Evolutionary conservation across 129 eudicot genomes (phyloP).

Genomic region (Apium graveolens): DNA sequence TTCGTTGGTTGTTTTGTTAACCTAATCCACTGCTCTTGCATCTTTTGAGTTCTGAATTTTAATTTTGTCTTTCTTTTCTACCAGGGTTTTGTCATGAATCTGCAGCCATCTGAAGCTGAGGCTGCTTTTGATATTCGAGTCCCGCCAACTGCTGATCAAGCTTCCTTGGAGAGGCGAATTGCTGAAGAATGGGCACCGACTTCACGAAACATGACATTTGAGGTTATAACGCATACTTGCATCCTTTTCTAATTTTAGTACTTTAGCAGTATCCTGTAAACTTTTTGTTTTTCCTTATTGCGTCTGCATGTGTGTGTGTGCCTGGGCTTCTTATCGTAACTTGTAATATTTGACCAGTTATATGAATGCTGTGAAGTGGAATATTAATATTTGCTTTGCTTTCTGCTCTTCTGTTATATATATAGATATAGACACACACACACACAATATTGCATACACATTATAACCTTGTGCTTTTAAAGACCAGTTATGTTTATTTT

Average conservation of each 20-base stretch:
- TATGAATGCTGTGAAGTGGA: background rate
- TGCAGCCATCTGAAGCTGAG: slow-evolving; percentile 98
- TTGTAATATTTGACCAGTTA: background rate
- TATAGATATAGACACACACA: background rate
- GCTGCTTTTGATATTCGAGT: slow-evolving; percentile 94
- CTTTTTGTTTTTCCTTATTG: background rate
- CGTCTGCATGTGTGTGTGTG: background rate
- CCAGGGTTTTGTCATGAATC: slow-evolving; percentile 97
- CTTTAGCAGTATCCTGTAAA: background rate
- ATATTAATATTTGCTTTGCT: background rate
- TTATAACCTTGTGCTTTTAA: background rate
- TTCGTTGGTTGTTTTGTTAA: background rate
- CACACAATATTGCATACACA: background rate
- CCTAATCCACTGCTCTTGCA: background rate
- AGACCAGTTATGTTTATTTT: background rate
- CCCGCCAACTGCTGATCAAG: slow-evolving; percentile 84
- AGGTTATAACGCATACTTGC: background rate
- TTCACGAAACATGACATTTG: slow-evolving; percentile 60
- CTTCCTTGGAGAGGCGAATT: slow-evolving; percentile 67
- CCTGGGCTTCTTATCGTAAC: background rate
- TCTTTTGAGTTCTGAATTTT: background rate
- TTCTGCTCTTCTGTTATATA: background rate
- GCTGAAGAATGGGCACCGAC: slow-evolving; percentile 99
- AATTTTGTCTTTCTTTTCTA: slow-evolving; percentile 12
- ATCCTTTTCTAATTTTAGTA: background rate